Evolutionary conservation across 139 green algal species (phyloP).

Genomic region (Chlamydomonas eustigma): DNA sequence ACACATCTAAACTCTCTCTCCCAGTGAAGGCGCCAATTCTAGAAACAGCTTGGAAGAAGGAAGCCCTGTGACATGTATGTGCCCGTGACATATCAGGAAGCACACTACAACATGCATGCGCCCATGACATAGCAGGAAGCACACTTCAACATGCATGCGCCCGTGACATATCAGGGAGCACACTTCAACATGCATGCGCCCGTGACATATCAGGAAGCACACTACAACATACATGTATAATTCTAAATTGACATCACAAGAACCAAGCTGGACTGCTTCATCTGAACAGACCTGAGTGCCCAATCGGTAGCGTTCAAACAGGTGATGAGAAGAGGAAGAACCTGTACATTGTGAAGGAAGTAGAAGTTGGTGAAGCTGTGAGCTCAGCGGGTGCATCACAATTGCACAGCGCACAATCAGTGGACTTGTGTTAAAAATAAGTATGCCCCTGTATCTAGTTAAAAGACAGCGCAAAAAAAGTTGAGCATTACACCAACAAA

Average conservation of each 20-base stretch:
- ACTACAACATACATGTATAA: no score
- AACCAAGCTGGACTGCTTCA: no score
- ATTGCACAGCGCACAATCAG: no score
- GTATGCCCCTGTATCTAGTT: no score
- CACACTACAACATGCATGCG: constrained; percentile 60
- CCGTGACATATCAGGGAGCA: neutral
- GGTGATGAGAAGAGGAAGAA: constrained; percentile 92
- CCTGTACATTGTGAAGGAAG: neutral
- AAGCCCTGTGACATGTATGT: constrained; percentile 46
- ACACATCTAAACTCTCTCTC: constrained; percentile 68
- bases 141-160: constrained; percentile 62
- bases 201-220: no score
- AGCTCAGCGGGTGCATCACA: no score
- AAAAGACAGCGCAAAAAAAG: no score
- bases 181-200: constrained; percentile 62
- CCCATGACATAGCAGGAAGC: neutral
- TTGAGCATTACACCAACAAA: no score
- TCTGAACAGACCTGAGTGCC: constrained; percentile 61
- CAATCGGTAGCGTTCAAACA: constrained; percentile 89
- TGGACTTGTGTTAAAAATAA: no score
- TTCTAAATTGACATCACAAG: no score
- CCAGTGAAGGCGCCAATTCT: constrained; percentile 38
- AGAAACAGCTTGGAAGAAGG: constrained; percentile 24
- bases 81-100: neutral
- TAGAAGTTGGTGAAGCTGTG: neutral